Evolutionary conservation across 495 filamentous ascomycete genomes (phyloP), one percentile per base, ranked within the genome.

Genomic region (Penicillium parvum): DNA sequence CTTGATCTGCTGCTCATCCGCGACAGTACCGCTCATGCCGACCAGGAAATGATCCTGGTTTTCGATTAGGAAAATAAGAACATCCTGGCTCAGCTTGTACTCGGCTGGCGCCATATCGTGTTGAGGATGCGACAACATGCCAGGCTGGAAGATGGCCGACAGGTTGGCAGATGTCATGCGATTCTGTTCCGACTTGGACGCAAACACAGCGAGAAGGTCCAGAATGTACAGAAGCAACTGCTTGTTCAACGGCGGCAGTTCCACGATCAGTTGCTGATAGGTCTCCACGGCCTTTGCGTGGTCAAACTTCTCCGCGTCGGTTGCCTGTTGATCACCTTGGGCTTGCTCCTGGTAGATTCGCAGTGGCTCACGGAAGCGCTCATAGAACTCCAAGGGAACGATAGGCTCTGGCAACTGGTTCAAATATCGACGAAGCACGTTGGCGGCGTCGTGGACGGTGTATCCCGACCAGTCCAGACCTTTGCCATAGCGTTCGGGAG

Each of bases 371-470:
- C 92, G 82, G 64, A 96, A 97, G 30, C 78, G 75, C 49, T 90
- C 85, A 62, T 99, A 99, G 44, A 96, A 86, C 55, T 96, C 86
- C 30, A 96, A 71, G 2, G 92, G 92, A 11, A 99, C 90, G 47
- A 99, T 96, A 1, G 92, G 92, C 61, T 99, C 91, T 4, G 74
- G 92, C 12, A 99, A 72, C 57, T 92, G 85, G 63, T 96, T 97
- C 41, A 99, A 74, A 57, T 97, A 99, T 45, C 92, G 82, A 41
- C 94, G 82, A 27, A 99, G 78, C 34, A 99, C 91, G 55, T 96
- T 97, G 52, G 92, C 92, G 12, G 92, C 92, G 78, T 99, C 92
- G 66, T 99, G 92, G 11, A 99, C 92, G 1, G 94, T 99, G 66
- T 96, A 99, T 11, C 92, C 92, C 32, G 86, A 83, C 92, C 92